Conservation (phyloP, 768 basidiomycete genomes). For the Candolleomyces eurysporus region DNA sequence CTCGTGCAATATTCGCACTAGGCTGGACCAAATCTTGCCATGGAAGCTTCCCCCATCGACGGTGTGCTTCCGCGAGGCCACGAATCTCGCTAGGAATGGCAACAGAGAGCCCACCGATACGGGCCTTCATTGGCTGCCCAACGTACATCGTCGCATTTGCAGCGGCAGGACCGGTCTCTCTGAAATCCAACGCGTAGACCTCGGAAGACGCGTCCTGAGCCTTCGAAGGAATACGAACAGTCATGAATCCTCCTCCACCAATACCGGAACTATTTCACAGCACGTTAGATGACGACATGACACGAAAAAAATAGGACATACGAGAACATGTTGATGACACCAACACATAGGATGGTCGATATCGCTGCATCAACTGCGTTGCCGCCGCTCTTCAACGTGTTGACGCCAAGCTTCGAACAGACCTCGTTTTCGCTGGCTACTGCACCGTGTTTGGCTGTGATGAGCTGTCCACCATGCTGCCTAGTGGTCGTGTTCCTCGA, state of each 20-base stretch:
- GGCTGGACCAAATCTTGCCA: slow-evolving; percentile 82
- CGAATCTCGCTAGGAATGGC: slow-evolving; percentile 89
- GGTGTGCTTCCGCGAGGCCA: slow-evolving; percentile 82
- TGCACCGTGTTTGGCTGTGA: slow-evolving; percentile 51
- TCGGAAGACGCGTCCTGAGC: slow-evolving; percentile 43
- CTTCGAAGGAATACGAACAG: slow-evolving; percentile 69
- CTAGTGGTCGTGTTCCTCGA: no score
- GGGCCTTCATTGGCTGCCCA: slow-evolving; percentile 48
- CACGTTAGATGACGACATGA: no score
- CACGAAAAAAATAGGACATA: no score
- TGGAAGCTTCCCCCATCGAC: slow-evolving; percentile 74
- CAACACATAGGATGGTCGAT: slow-evolving; percentile 72
- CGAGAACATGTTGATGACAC: slow-evolving; percentile 89
- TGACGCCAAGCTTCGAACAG: slow-evolving; percentile 87
- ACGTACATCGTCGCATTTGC: slow-evolving; percentile 78
- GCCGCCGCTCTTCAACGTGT: slow-evolving; percentile 75
- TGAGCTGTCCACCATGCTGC: no score
- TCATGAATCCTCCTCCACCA: slow-evolving; percentile 86
- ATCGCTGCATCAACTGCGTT: slow-evolving; percentile 90
- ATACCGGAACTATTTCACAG: slow-evolving; percentile 51
- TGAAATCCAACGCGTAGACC: slow-evolving; percentile 79
- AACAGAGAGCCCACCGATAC: slow-evolving; percentile 77
- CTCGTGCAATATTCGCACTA: slow-evolving; percentile 66
- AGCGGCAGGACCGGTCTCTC: slow-evolving; percentile 78
- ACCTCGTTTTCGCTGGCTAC: slow-evolving; percentile 86